phyloP scores from a whole-genome alignment of 768 basidiomycete species.

The Mrakia frigida region DNA sequence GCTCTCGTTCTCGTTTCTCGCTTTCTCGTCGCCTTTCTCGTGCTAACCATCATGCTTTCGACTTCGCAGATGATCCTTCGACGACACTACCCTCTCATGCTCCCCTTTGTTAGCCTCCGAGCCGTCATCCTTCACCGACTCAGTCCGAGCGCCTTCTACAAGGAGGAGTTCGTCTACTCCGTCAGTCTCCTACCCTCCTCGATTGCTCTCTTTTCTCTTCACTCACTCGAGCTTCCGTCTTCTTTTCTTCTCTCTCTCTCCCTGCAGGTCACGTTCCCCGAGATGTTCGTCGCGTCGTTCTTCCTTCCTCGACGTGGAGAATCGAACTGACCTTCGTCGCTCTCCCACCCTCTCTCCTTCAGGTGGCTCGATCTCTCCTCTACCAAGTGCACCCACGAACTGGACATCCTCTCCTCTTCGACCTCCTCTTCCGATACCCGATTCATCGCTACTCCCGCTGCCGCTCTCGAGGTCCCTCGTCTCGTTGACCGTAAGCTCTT shows the following conservation, averaged over 20 bases:
- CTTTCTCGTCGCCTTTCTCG: too few species aligned
- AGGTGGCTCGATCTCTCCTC: constrained; percentile 29
- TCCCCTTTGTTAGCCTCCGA: constrained; percentile 15
- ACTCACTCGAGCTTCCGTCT: not conserved
- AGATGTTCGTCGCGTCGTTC: constrained; percentile 11
- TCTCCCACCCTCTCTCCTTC: not conserved
- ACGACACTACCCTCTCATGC: constrained; percentile 19
- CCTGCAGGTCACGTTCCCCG: constrained; percentile 12
- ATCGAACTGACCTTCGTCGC: too few species aligned
- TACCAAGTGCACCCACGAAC: constrained; percentile 18
- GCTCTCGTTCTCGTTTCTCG: not conserved
- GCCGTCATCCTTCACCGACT: constrained; percentile 25
- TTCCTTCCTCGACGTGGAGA: not conserved
- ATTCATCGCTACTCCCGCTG: not conserved
- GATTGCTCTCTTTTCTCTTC: not conserved
- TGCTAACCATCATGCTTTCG: too few species aligned
- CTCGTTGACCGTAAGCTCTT: not conserved
- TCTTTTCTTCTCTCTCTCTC: not conserved
- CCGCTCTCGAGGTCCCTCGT: constrained; percentile 5
- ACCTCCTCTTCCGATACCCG: not conserved
- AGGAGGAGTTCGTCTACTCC: constrained; percentile 20
- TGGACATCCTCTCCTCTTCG: constrained; percentile 24
- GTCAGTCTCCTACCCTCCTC: not conserved
- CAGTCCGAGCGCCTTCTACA: constrained; percentile 12
- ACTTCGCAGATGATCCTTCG: constrained; percentile 21